A percentile compares a stretch with the other conserved stretches of the same genome.
Evolutionary conservation across 805 yeast species (phyloP).

Genomic region (Debaryomyces maramus): DNA sequence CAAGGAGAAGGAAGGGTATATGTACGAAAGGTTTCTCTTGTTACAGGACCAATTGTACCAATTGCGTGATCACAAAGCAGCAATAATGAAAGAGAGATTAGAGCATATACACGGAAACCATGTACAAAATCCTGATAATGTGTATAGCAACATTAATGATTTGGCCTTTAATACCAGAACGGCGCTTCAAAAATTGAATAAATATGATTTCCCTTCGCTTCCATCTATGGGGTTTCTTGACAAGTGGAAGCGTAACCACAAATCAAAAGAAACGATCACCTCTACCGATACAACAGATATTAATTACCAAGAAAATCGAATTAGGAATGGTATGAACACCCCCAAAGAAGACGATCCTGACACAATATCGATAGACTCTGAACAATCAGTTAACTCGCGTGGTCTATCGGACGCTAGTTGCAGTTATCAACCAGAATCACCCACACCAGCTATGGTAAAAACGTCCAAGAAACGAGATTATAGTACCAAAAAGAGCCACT

Average conservation of each 20-base stretch:
- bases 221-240: conserved; percentile 37
- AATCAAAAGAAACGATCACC: conserved; percentile 10
- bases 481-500: conserved; percentile 30
- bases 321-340: conserved; percentile 32
- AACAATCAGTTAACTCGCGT: conserved; percentile 2
- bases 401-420: neutral
- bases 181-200: conserved; percentile 22
- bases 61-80: conserved; percentile 51
- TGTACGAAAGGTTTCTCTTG: conserved; percentile 56
- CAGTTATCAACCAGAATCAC: conserved; percentile 2
- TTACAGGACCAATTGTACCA: conserved; percentile 70
- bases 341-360: conserved; percentile 10
- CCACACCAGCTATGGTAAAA: conserved; percentile 19
- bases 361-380: conserved; percentile 15
- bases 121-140: conserved; percentile 10
- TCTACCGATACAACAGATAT: conserved; percentile 20
- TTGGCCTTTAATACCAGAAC: conserved; percentile 29
- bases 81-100: conserved; percentile 7
- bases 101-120: neutral
- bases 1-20: conserved; percentile 58
- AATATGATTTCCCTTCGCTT: conserved; percentile 41
- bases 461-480: conserved; percentile 50
- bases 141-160: conserved; percentile 25
- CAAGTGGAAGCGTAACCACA: conserved; percentile 13
- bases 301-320: conserved; percentile 37